phyloP scores from a whole-genome alignment of 2,329 filamentous ascomycete species.

The Botrytis cinerea region DNA sequence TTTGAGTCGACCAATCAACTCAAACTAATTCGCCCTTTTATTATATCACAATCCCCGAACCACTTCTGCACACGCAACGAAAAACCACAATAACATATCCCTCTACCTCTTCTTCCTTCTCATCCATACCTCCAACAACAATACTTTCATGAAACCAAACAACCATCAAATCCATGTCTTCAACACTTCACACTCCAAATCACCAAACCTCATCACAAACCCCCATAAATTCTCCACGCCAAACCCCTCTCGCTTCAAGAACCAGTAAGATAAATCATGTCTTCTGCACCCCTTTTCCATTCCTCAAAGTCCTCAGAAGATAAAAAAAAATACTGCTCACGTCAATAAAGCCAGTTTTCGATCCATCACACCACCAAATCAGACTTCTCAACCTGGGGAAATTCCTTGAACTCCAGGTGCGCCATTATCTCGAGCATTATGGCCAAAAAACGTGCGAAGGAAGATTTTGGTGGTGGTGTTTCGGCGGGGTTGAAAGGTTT shows the following conservation, averaged over 20 bases:
- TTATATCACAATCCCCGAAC: background rate
- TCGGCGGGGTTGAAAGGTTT: background rate
- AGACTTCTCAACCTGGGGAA: background rate
- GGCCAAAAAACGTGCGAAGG: too few species aligned
- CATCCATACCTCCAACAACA: too few species aligned
- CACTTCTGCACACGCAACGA: background rate
- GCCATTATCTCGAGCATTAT: background rate
- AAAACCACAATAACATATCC: background rate
- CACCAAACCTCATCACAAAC: background rate
- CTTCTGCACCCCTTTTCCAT: background rate
- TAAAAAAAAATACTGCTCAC: accelerated
- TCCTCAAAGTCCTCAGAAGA: background rate
- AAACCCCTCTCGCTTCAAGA: background rate
- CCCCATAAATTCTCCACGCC: too few species aligned
- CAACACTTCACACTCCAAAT: background rate
- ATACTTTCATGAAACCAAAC: background rate
- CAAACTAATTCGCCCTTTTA: background rate
- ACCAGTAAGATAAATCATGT: background rate
- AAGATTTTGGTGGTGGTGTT: too few species aligned
- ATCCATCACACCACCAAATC: background rate
- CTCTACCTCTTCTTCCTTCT: accelerated
- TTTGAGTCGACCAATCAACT: background rate
- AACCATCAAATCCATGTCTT: background rate
- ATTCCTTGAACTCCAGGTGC: too few species aligned
- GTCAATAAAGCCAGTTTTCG: background rate